These are phyloP conservation scores for Xylariomycetidae sp. DNA, from an alignment of 2,329 filamentous ascomycete genomes.

Conservation along the genomic window DNA sequence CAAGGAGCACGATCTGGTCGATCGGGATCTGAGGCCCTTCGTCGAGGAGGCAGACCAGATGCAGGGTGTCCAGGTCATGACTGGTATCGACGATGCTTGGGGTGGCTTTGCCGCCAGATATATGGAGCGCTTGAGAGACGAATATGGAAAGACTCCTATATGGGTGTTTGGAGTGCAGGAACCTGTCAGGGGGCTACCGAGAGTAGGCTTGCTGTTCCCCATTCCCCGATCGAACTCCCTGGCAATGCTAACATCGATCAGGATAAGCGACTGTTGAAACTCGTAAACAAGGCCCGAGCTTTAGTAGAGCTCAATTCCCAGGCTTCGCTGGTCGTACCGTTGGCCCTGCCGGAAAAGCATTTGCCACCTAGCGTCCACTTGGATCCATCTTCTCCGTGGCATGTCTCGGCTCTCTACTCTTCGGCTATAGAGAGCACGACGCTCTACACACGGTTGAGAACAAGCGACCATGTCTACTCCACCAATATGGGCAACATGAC, in stretches of 20 bases:
- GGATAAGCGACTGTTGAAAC: slow-evolving; percentile 58
- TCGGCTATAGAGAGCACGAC: slow-evolving; percentile 74
- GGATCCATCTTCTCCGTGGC: slow-evolving; percentile 66
- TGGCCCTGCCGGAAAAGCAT: slow-evolving; percentile 54
- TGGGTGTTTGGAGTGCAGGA: slow-evolving; percentile 85
- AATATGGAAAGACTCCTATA: slow-evolving; percentile 80
- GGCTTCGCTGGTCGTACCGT: slow-evolving; percentile 71
- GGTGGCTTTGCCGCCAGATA: slow-evolving; percentile 70
- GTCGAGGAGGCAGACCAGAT: slow-evolving; percentile 89
- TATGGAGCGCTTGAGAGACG: slow-evolving; percentile 74
- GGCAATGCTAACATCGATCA: slow-evolving; percentile 22
- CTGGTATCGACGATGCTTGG: slow-evolving; percentile 72
- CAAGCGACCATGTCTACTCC: slow-evolving; percentile 32
- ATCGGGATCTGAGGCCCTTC: slow-evolving; percentile 84
- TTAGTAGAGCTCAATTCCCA: slow-evolving; percentile 63
- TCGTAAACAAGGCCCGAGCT: slow-evolving; percentile 69
- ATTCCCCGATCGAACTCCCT: slow-evolving; percentile 1
- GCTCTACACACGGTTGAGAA: slow-evolving; percentile 64
- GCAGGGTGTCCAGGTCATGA: slow-evolving; percentile 77
- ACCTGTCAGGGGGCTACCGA: slow-evolving; percentile 41
- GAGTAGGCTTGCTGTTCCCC: slow-evolving; percentile 34
- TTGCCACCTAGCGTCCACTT: slow-evolving; percentile 54
- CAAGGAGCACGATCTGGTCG: slow-evolving; percentile 77
- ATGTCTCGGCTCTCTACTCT: slow-evolving; percentile 69
- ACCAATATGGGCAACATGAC: slow-evolving; percentile 57